A percentile compares a stretch with the other conserved stretches of the same genome.
These are phyloP conservation scores for Tulasnella sp. DNA, from an alignment of 768 basidiomycete species.

Conservation along the genomic window DNA sequence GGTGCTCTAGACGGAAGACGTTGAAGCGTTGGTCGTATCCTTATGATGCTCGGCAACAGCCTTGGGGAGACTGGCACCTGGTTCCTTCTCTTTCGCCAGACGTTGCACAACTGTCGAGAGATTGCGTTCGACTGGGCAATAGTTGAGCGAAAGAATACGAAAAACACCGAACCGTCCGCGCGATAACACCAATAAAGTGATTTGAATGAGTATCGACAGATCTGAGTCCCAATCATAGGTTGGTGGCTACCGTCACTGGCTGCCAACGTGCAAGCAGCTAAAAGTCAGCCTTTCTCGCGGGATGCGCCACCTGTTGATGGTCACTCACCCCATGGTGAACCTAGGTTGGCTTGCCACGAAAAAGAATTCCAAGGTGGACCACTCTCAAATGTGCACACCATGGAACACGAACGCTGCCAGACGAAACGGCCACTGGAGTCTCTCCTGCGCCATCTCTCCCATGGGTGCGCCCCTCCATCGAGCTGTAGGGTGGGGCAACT, in stretches of 20 bases:
- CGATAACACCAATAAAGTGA: slow-evolving; percentile 19
- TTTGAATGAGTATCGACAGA: slow-evolving; percentile 7
- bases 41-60: not conserved
- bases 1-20: not conserved
- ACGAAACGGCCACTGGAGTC: no score
- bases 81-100: not conserved
- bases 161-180: not conserved
- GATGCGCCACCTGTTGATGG: not conserved
- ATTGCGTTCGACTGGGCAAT: no score
- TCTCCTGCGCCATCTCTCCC: no score
- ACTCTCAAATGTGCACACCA: no score
- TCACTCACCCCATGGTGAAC: slow-evolving; percentile 41
- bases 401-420: no score
- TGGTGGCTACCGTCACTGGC: slow-evolving; percentile 20
- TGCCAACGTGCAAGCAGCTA: slow-evolving; percentile 16
- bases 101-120: not conserved
- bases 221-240: slow-evolving; percentile 6
- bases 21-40: not conserved
- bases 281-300: no score
- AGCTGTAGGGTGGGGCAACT: no score
- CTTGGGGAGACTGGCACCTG: not conserved
- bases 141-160: no score
- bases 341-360: not conserved
- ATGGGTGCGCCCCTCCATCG: no score
- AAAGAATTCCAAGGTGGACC: no score